Percentiles rank a stretch among this genome's conserved stretches.
These are phyloP conservation scores for Cutaneotrichosporon sp. DNA, from an alignment of 1,284 basidiomycete species.

Conservation along the genomic window DNA sequence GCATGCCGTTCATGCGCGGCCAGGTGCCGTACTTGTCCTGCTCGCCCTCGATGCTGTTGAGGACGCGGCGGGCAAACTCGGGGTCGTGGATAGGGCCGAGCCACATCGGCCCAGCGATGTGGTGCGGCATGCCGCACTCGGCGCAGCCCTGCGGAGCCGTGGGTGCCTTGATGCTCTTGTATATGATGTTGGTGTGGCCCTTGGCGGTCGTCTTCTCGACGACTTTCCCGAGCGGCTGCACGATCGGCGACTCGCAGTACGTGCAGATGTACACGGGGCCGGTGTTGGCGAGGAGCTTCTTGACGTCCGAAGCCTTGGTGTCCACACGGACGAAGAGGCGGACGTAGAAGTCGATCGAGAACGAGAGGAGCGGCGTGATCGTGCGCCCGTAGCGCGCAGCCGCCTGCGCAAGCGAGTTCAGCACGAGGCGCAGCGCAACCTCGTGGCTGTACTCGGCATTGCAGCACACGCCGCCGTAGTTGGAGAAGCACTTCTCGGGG, in stretches of 20 bases:
- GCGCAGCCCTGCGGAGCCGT: constrained; percentile 63
- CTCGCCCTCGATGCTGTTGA: constrained; percentile 64
- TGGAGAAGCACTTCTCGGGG: constrained; percentile 94
- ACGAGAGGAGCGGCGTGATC: constrained; percentile 85
- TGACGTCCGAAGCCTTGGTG: constrained; percentile 79
- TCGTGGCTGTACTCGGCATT: constrained; percentile 95
- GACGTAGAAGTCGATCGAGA: constrained; percentile 98
- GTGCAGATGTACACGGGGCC: constrained; percentile 79
- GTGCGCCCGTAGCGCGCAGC: constrained; percentile 90
- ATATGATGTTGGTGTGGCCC: constrained; percentile 61
- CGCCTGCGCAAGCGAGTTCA: constrained; percentile 79
- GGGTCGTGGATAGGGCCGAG: constrained; percentile 80
- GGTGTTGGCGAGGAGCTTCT: constrained; percentile 60
- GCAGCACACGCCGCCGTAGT: constrained; percentile 91
- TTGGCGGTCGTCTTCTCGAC: constrained; percentile 59
- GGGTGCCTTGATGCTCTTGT: constrained; percentile 75
- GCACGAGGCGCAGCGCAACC: constrained; percentile 82
- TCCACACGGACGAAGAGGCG: constrained; percentile 84
- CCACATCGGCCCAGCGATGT: constrained; percentile 97
- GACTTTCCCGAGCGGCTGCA: constrained; percentile 74
- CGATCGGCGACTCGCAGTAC: constrained; percentile 74
- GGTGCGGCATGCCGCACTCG: constrained; percentile 75
- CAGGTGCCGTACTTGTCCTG: constrained; percentile 76
- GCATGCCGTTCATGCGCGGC: constrained; percentile 90
- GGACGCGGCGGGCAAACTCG: constrained; percentile 70